These are phyloP conservation scores for Hypoxylon cercidicola DNA, from an alignment of 495 filamentous ascomycete species.

Conservation along the genomic window DNA sequence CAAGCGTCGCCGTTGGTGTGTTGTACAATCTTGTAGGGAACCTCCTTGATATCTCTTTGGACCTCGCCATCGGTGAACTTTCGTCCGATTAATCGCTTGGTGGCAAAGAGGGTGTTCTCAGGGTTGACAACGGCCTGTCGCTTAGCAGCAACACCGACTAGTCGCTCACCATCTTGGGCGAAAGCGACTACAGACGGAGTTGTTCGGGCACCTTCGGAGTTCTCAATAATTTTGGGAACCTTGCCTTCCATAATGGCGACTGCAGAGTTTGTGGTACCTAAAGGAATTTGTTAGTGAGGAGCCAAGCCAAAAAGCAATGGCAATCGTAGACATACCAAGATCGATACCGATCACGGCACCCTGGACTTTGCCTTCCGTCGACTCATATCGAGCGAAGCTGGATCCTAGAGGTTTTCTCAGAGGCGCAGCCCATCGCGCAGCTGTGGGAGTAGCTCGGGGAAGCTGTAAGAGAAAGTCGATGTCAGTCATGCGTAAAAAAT, in stretches of 20 bases:
- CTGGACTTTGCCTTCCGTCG: constrained; percentile 87
- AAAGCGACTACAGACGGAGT: constrained; percentile 98
- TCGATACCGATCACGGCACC: constrained; percentile 98
- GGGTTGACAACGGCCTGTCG: constrained; percentile 99
- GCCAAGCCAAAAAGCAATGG: constrained; percentile 4
- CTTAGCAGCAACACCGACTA: constrained; percentile 98
- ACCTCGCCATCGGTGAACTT: constrained; percentile 97
- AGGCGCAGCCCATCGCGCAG: constrained; percentile 68
- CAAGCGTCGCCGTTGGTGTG: constrained; percentile 98
- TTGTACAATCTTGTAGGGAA: constrained; percentile 99
- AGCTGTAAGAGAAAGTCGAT: constrained; percentile 60
- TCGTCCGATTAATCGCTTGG: constrained; percentile 98
- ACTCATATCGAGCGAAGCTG: constrained; percentile 75
- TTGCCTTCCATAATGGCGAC: constrained; percentile 99
- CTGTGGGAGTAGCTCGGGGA: constrained; percentile 69
- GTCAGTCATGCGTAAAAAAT: constrained; percentile 35
- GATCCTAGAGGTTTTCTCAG: constrained; percentile 59
- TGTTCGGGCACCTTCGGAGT: constrained; percentile 93
- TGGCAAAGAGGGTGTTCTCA: constrained; percentile 98
- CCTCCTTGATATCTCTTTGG: constrained; percentile 97
- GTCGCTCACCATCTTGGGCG: constrained; percentile 94
- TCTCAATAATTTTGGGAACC: constrained; percentile 94
- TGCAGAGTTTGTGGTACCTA: constrained; percentile 97
- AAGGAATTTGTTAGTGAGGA: constrained; percentile 40
- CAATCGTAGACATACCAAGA: constrained; percentile 74